These are phyloP conservation scores for Dactylellina leptospora DNA, from an alignment of 2,329 filamentous ascomycete genomes.

Conservation along the genomic window DNA sequence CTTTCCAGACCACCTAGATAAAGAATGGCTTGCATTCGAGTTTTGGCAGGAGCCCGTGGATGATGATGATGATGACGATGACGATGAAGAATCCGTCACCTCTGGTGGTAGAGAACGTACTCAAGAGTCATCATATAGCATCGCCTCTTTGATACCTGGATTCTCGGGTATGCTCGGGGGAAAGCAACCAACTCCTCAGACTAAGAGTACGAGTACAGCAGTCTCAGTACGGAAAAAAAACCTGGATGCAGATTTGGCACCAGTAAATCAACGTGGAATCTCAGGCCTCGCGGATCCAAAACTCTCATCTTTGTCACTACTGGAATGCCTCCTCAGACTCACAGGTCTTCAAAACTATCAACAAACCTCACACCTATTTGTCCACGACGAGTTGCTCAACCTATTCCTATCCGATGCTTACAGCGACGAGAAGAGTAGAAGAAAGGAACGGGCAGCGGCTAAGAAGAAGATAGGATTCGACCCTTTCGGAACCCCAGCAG, in stretches of 20 bases:
- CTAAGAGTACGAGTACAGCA: constrained; percentile 49
- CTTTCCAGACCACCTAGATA: constrained; percentile 78
- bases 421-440: constrained; percentile 49
- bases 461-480: constrained; percentile 57
- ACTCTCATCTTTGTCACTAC: constrained; percentile 77
- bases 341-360: constrained; percentile 90
- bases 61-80: constrained; percentile 64
- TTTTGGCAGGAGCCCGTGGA: constrained; percentile 74
- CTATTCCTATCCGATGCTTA: constrained; percentile 73
- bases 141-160: constrained; percentile 42
- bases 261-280: constrained; percentile 67
- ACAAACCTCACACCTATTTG: constrained; percentile 85
- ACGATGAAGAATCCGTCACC: constrained; percentile 58
- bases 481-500: constrained; percentile 55
- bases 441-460: constrained; percentile 55
- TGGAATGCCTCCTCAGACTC: constrained; percentile 87
- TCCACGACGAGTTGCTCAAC: constrained; percentile 85
- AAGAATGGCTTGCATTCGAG: constrained; percentile 91
- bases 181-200: constrained; percentile 50
- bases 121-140: constrained; percentile 18
- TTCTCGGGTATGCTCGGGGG: constrained; percentile 36
- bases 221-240: constrained; percentile 28
- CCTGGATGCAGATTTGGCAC: constrained; percentile 58
- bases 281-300: constrained; percentile 61
- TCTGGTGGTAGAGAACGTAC: constrained; percentile 12